Base-by-base conservation (phyloP, 108 stramenopile genomes). In the Pseudonitzschia multiseries region DNA sequence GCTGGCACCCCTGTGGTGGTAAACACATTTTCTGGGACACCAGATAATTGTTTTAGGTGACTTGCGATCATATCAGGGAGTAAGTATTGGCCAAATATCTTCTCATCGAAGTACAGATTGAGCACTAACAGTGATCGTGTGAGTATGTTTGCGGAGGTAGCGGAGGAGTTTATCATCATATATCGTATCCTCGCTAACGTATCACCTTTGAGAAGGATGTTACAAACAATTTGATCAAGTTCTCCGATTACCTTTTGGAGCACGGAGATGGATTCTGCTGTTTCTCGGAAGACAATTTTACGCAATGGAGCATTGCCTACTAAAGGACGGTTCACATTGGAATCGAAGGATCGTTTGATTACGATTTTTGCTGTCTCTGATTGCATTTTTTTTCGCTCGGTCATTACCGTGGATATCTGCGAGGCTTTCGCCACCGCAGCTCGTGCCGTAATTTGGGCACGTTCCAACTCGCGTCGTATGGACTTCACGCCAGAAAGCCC, bases 101-200 rank as follows among this genome's bases (percentile, higher is more conserved):
- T 78, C 27, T 94, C 89, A 69, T 91, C 89, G 74, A 94, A 94
- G 75, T 90, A 94, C 31, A 94, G 77, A 80, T 91, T 91, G 46
- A 91, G 69, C 13, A 94, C 83, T 43, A 94, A 53, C 26, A 94
- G 80, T 4, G 93, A 94, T 44, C 90, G 74, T 21, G 59, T 79
- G 0, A 91, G 79, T 56, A 94, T 87, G 57, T 89, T 91, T 48
- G 83, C 78, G 15, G 83, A 73, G 15, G 83, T 68, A 24, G 53
- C 24, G 20, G 87, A 89, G 29, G 87, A 57, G 40, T 67, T 66
- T 18, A 72, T 63, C 41, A 94, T 66, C 75, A 90, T 91, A 8
- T 86, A 71, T 41, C 79, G 76, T 26, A 91, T 84, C 65, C 86
- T 68, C 51, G 75, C 80, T 1, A 90, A 29, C 18, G 84, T 83